Conservation (phyloP, 176 grass and related monocot genomes). For the Cocos nucifera region DNA sequence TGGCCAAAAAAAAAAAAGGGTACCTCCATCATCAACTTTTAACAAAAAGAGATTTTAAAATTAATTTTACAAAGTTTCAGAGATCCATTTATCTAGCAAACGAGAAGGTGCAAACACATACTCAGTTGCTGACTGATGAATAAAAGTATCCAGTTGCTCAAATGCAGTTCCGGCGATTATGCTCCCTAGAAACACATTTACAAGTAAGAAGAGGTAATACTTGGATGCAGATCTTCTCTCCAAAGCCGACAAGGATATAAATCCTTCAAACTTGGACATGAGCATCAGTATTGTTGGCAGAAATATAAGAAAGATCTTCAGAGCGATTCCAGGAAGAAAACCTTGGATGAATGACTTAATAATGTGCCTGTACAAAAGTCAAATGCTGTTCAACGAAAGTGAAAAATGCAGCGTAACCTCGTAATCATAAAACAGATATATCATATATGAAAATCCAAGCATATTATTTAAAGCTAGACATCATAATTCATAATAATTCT, state of each 20-base stretch:
- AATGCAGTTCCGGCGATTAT: slow-evolving; percentile 78
- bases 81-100: background rate
- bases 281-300: slow-evolving; percentile 97
- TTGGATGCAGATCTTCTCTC: slow-evolving; percentile 89
- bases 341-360: slow-evolving; percentile 98
- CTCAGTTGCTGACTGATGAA: slow-evolving; percentile 83
- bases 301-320: slow-evolving; percentile 96
- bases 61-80: too few species aligned
- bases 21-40: too few species aligned
- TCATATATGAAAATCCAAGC: too few species aligned
- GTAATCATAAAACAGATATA: too few species aligned
- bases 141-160: slow-evolving; percentile 60
- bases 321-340: slow-evolving; percentile 89
- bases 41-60: too few species aligned
- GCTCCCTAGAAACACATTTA: slow-evolving; percentile 85
- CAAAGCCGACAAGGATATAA: slow-evolving; percentile 59
- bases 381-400: background rate
- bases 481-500: too few species aligned
- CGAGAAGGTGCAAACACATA: slow-evolving; percentile 32
- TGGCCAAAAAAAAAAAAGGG: too few species aligned
- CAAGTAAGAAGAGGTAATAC: slow-evolving; percentile 84
- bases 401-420: background rate
- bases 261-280: slow-evolving; percentile 96
- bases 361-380: slow-evolving; percentile 12
- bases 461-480: too few species aligned